A percentile compares a stretch with the other conserved stretches of the same genome.
phyloP scores from a whole-genome alignment of 1,284 basidiomycete species.

The Lentinus polychrous region DNA sequence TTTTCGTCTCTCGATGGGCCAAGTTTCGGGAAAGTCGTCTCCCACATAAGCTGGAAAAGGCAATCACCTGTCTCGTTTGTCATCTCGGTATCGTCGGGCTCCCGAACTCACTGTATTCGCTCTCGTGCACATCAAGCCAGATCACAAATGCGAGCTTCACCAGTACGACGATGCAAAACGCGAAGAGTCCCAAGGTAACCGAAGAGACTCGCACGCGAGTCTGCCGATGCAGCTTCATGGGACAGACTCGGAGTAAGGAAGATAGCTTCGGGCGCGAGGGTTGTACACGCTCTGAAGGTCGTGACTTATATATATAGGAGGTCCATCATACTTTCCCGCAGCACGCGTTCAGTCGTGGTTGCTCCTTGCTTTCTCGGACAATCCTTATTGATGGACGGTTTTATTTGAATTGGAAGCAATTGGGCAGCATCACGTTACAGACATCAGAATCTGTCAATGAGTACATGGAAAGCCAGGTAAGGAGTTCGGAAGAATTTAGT shows the following conservation, averaged over 20 bases:
- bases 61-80: neutral
- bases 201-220: conserved; percentile 1
- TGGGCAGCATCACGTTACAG: no score
- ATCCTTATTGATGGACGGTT: no score
- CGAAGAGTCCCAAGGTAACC: neutral
- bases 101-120: conserved; percentile 3
- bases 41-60: conserved; percentile 8
- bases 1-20: conserved; percentile 5
- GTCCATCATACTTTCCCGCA: neutral
- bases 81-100: neutral
- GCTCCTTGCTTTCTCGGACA: neutral
- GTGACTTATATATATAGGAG: no score
- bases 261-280: no score
- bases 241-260: no score
- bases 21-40: conserved; percentile 10
- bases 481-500: no score
- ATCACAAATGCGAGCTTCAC: conserved; percentile 7
- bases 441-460: no score
- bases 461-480: no score
- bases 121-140: conserved; percentile 3
- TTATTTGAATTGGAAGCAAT: no score
- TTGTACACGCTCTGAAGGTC: no score
- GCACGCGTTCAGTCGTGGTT: neutral
- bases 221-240: neutral
- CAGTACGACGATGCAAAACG: conserved; percentile 6